Conservation (phyloP, 192 early-diverging fungal species). For the Umbelopsis vinacea region DNA sequence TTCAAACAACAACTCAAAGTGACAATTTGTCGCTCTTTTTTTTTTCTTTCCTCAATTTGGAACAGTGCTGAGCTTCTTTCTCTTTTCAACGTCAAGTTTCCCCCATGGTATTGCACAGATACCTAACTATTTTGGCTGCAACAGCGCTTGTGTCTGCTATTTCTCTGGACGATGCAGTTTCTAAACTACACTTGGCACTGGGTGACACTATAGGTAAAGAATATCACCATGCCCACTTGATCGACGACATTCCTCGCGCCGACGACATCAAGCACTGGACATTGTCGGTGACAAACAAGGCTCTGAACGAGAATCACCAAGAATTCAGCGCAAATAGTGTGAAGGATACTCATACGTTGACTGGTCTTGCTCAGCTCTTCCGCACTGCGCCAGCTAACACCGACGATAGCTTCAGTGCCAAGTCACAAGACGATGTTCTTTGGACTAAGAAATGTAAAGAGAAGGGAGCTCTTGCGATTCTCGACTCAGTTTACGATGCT, state of each 20-base stretch:
- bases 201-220: conserved; percentile 24
- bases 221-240: conserved; percentile 19
- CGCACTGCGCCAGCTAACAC: not conserved
- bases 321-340: not conserved
- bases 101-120: not conserved
- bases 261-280: conserved; percentile 24
- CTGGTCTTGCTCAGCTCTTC: conserved; percentile 12
- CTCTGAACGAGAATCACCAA: conserved; percentile 17
- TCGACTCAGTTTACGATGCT: conserved; percentile 23
- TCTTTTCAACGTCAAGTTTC: not conserved
- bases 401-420: too few relatives aligned
- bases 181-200: conserved; percentile 20
- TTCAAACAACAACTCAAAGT: too few relatives aligned
- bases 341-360: not conserved
- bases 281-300: not conserved
- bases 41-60: too few relatives aligned
- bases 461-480: conserved; percentile 21
- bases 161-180: conserved; percentile 23
- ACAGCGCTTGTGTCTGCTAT: not conserved
- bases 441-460: conserved; percentile 12
- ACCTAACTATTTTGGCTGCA: not conserved
- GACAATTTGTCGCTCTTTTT: too few relatives aligned
- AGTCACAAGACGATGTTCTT: not conserved
- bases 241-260: not conserved
- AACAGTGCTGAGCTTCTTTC: too few relatives aligned